Percentiles rank a stretch among this genome's conserved stretches.
Conservation (phyloP, 768 basidiomycete species). For the Hebeloma cylindrosporum region DNA sequence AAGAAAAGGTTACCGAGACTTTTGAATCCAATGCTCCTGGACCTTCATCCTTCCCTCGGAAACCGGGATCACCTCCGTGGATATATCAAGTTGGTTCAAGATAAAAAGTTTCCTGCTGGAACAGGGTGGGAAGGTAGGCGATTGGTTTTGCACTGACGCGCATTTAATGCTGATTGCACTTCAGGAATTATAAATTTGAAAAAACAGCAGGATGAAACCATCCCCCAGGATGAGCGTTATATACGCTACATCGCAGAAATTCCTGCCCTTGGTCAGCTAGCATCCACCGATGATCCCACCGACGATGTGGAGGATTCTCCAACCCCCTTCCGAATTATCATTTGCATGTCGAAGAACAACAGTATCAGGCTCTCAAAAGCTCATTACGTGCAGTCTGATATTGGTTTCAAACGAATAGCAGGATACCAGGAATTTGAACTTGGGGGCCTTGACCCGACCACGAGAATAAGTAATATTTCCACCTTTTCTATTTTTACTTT, state of each 20-base stretch:
- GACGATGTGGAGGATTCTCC: background rate
- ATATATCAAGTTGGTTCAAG: slow-evolving; percentile 3
- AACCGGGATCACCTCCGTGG: slow-evolving; percentile 9
- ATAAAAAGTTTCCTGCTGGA: slow-evolving; percentile 3
- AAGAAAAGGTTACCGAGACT: background rate
- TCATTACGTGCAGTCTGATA: slow-evolving; percentile 29
- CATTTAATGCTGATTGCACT: background rate
- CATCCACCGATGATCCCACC: background rate
- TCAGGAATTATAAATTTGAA: slow-evolving; percentile 8
- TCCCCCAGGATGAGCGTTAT: background rate
- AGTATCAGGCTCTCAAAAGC: slow-evolving; percentile 19
- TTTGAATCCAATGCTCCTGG: background rate
- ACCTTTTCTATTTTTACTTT: background rate
- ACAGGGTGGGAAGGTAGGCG: slow-evolving; percentile 16
- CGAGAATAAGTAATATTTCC: slow-evolving; percentile 4
- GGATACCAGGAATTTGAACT: slow-evolving; percentile 30
- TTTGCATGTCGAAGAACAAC: slow-evolving; percentile 25
- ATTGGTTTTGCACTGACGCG: background rate
- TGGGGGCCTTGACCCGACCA: slow-evolving; percentile 2
- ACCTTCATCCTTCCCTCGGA: slow-evolving; percentile 11
- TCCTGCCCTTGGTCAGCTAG: background rate
- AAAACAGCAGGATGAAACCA: background rate
- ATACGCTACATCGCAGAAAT: slow-evolving; percentile 2
- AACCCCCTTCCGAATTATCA: slow-evolving; percentile 15
- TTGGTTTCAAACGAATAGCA: slow-evolving; percentile 25